These are phyloP conservation scores for Suhomyces kilbournensis DNA, from an alignment of 805 yeast genomes.

Conservation along the genomic window DNA sequence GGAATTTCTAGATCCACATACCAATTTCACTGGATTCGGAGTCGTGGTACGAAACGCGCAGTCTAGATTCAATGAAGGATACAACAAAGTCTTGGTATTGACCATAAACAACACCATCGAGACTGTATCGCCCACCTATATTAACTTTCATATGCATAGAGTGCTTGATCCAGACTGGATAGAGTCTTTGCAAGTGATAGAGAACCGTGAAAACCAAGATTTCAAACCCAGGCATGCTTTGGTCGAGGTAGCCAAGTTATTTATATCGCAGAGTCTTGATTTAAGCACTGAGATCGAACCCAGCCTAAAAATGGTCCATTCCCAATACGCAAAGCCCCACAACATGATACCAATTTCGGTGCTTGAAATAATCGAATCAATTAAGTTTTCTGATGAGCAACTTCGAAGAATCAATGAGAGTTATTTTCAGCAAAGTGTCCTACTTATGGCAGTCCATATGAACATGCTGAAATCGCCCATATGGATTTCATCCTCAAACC, in stretches of 20 bases:
- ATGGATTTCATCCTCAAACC: slow-evolving; percentile 25
- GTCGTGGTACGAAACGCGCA: slow-evolving; percentile 31
- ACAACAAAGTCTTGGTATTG: slow-evolving; percentile 31
- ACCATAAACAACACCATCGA: slow-evolving; percentile 30
- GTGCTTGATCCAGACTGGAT: slow-evolving; percentile 24
- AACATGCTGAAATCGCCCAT: slow-evolving; percentile 20
- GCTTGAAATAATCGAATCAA: slow-evolving; percentile 12
- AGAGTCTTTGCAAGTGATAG: slow-evolving; percentile 13
- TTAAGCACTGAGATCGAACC: slow-evolving; percentile 10
- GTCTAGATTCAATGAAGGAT: slow-evolving; percentile 32
- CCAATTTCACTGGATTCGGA: slow-evolving; percentile 25
- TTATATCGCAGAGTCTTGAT: slow-evolving; percentile 17
- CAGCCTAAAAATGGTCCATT: slow-evolving; percentile 19
- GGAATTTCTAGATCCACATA: slow-evolving; percentile 25
- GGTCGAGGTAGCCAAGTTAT: slow-evolving; percentile 23
- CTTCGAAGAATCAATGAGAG: slow-evolving; percentile 11
- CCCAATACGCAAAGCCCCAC: slow-evolving; percentile 18
- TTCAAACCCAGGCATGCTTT: slow-evolving; percentile 16
- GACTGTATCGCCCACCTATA: slow-evolving; percentile 23
- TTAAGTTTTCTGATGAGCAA: slow-evolving; percentile 12
- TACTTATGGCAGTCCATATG: slow-evolving; percentile 29
- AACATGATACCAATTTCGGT: slow-evolving; percentile 14
- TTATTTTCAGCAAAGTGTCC: slow-evolving; percentile 27
- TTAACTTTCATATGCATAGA: slow-evolving; percentile 29
- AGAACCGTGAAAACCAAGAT: slow-evolving; percentile 20